These are phyloP conservation scores for Colletotrichum filicis DNA, from an alignment of 2,329 filamentous ascomycete species.

Conservation along the genomic window DNA sequence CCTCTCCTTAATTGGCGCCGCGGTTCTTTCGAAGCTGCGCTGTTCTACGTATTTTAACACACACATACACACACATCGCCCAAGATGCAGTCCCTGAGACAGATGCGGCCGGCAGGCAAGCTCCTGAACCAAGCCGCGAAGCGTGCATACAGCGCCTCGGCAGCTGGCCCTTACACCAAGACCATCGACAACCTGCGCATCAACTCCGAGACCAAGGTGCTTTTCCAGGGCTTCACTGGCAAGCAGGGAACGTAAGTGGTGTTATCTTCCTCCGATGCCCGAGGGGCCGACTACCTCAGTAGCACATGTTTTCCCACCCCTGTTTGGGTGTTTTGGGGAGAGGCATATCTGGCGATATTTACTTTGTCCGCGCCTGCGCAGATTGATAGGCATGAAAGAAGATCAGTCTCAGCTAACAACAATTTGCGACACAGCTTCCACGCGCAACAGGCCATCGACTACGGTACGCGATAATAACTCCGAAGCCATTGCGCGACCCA, in stretches of 20 bases:
- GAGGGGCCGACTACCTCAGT: background rate
- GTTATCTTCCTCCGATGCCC: conserved; percentile 14
- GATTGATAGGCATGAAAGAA: background rate
- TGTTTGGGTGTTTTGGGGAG: background rate
- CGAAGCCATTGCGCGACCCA: conserved; percentile 8
- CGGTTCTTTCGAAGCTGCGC: conserved; percentile 19
- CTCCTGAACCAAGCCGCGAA: conserved; percentile 72
- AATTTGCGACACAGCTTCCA: conserved; percentile 77
- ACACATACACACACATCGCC: conserved; percentile 28
- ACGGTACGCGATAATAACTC: conserved; percentile 71
- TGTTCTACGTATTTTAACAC: conserved; percentile 24
- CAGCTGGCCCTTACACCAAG: conserved; percentile 74
- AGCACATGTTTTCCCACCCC: background rate
- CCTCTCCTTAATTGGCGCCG: conserved; percentile 14
- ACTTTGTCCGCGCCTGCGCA: background rate
- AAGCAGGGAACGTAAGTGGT: conserved; percentile 89
- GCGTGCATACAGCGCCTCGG: conserved; percentile 78
- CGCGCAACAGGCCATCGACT: conserved; percentile 96
- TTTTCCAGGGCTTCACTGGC: conserved; percentile 97
- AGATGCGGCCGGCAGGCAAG: conserved; percentile 74
- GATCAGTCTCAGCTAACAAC: conserved; percentile 10
- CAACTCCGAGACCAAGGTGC: conserved; percentile 91
- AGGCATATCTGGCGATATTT: background rate
- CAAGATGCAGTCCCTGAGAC: conserved; percentile 89
- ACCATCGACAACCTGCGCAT: conserved; percentile 91